Base-by-base conservation (phyloP, 2,329 filamentous ascomycete species). In the Chaetomiaceae sp. region DNA sequence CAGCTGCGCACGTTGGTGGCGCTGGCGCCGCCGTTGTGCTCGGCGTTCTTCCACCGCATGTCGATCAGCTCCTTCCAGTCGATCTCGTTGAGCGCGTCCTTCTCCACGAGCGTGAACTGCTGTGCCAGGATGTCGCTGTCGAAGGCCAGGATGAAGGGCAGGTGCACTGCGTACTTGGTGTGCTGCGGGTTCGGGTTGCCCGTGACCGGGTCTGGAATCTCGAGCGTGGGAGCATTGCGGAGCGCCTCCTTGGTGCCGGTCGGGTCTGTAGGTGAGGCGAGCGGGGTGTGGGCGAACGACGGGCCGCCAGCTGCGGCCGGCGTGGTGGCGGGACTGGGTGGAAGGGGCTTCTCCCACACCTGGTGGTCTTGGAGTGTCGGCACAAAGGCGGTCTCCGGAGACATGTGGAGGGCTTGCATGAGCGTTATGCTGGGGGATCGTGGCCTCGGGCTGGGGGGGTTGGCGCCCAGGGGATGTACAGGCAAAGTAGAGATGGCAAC, bases 41-140 rank as follows among this genome's bases (percentile, higher is more conserved):
- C 76, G 16, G 77, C 73, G 59, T 89, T 82, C 64, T 87, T 89
- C 87, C 88, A 92, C 44, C 81, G 81, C 76, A 93, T 85, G 48
- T 90, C 86, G 48, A 92, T 87, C 12, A 93, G 74, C 59, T 93
- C 88, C 64, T 87, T 89, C 88, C 88, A 93, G 68, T 92, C 87
- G 55, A 93, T 87, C 66, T 92, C 88, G 59, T 89, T 87, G 19
- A 93, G 73, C 1, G 87, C 88, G 63, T 92, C 88, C 65, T 92
- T 91, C 63, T 93, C 88, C 41, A 93, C 88, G 30, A 93, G 76
- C 0, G 87, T 92, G 59, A 93, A 88, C 60, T 93, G 88, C 65
- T 91, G 85, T 3, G 88, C 88, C 21, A 93, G 75, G 3, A 85
- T 73, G 58, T 89, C 83, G 5, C 88, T 89, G 61, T 90, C 86